Evolutionary conservation across 768 basidiomycete species (phyloP).

Genomic region (Lactarius trivialis): DNA sequence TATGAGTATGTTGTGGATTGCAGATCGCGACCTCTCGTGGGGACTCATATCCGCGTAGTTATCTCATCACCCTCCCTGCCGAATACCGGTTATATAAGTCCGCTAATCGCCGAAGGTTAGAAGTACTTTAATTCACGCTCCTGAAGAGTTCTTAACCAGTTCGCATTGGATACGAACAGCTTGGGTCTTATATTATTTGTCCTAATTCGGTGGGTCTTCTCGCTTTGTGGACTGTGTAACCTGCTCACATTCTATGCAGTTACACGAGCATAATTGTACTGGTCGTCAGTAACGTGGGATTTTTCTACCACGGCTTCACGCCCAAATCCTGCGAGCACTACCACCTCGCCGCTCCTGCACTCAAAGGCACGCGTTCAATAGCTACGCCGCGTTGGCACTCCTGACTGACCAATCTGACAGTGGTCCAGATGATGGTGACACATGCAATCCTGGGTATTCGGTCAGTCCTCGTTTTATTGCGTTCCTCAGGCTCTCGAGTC

Average conservation of each 20-base stretch:
- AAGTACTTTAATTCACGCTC: not conserved
- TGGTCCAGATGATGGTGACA: slow-evolving; percentile 58
- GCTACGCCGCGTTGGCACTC: not conserved
- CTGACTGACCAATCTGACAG: slow-evolving; percentile 29
- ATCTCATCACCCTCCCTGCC: slow-evolving; percentile 19
- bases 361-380: slow-evolving; percentile 46
- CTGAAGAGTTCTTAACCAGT: not conserved
- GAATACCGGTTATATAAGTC: slow-evolving; percentile 20
- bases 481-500: not conserved
- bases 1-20: slow-evolving; percentile 17
- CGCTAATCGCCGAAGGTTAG: slow-evolving; percentile 1
- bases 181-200: slow-evolving; percentile 16
- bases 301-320: slow-evolving; percentile 49
- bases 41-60: slow-evolving; percentile 7
- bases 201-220: slow-evolving; percentile 14
- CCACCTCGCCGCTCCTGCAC: slow-evolving; percentile 47
- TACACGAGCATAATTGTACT: slow-evolving; percentile 42
- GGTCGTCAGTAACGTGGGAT: slow-evolving; percentile 49
- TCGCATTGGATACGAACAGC: not conserved
- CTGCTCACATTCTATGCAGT: slow-evolving; percentile 26
- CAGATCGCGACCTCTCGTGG: not conserved
- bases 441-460: slow-evolving; percentile 59
- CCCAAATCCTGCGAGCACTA: slow-evolving; percentile 40
- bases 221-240: not conserved
- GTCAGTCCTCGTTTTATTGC: slow-evolving; percentile 29